Evolutionary conservation across 73 alveolate species (phyloP), one percentile per base, ranked within the genome.

Genomic region (Stentor roeselii): DNA sequence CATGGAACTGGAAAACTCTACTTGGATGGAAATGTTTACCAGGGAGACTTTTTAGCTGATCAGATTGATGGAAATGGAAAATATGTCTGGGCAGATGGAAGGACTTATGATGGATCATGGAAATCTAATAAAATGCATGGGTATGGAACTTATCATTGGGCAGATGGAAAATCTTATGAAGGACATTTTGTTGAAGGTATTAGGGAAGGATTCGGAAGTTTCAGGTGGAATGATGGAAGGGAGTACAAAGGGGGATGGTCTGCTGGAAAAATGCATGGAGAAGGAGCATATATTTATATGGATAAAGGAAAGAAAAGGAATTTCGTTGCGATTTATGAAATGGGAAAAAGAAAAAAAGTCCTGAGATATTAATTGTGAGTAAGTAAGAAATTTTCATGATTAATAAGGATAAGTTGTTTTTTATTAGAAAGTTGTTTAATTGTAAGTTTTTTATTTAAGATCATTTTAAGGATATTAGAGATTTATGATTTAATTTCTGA

Each of bases 231-330:
- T 30, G 82, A 61, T 39, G 92, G 92, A 34, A 84, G 92, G 30
- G 83, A 60, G 38, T 88, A 86, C 60, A 86, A 86, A 75, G 94
- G 94, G 40, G 36, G 37, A 42, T 88, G 94, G 92, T 87, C 39
- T 77, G 86, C 85, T 31, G 94, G 82, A 30, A 61, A 61, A 61
- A n/a, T 30, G 82, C 82, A 61, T 36, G 82, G 82, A 11, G 42
- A 61, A 61, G 82, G 82, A 61, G 11, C 27, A 11, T 61, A 50
- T 50, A 21, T 30, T 61, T 30, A 14, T 14, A 36, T 11, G 21
- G 42, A 61, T 61, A 14, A 61, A 61, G 74, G 74, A 58, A 58
- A 58, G 27, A 58, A 58, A 58, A 58, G 74, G n/a, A n/a, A n/a
- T n/a, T n/a, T n/a, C n/a, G n/a, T n/a, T n/a, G n/a, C n/a, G n/a